Evolutionary conservation across 1,139 yeast genomes (phyloP), one percentile per base, ranked within the genome.

Genomic region (Saccharomyces hybrid): DNA sequence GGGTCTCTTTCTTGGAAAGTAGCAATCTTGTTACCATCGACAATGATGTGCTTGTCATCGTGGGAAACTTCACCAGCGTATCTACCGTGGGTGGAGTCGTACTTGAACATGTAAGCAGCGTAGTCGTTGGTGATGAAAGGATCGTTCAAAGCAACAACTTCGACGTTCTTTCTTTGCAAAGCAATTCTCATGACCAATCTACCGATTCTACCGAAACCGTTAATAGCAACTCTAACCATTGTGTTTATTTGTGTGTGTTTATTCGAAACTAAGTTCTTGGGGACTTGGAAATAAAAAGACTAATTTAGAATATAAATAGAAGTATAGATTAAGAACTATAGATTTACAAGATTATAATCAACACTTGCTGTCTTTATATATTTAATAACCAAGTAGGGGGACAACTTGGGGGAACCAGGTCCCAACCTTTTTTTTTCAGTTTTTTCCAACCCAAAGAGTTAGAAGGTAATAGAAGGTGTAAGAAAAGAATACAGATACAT

Each of bases 171-270:
- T 81, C 90, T 84, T 57, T 73, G 55, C 66, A 85, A 75, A 66
- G 93, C 91, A 69, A 86, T 76, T 84, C 95, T 85, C 70, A 86
- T 76, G 62, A 86, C 95, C 56, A 79, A 73, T 74, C 95, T 86
- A 68, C 95, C 95, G 73, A 86, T 86, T 81, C 95, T 84, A 72
- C 95, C 95, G 85, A 86, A 86, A 71, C 95, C 95, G 84, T 86
- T 86, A 76, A 86, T 86, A 78, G 91, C 90, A 76, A 86, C 78
- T 67, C 78, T 72, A 66, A 76, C 77, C 79, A 76, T 76, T 67
- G 54, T 25, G 57, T 50, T 56, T 56, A 30, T 56, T 44, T 59
- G 57, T 55, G 54, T 57, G 56, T 50, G 50, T 52, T 52, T 32
- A 32, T 49, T 50, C 16, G 54, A 51, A 53, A 50, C 52, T 52